Evolutionary conservation across 2,329 filamentous ascomycete genomes (phyloP).

Genomic region (Sclerotinia sclerotiorum): DNA sequence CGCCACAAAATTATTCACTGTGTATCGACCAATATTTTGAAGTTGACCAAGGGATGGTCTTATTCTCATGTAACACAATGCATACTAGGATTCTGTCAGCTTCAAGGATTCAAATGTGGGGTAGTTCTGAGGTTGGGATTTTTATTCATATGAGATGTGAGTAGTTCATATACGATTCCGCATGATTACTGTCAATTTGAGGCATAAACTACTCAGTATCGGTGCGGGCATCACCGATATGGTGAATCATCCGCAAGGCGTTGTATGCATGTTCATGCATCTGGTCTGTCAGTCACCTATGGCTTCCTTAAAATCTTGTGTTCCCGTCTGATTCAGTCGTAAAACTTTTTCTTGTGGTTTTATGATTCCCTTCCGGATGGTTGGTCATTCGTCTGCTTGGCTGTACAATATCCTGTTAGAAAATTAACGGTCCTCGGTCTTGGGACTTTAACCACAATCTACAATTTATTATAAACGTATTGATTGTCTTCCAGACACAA

Average conservation of each 20-base stretch:
- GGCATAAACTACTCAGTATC: not conserved
- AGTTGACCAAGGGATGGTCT: not conserved
- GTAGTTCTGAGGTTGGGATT: constrained; percentile 5
- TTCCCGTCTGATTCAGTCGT: constrained; percentile 8
- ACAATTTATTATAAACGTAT: not conserved
- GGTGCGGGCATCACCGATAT: constrained; percentile 10
- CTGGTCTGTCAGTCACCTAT: not conserved
- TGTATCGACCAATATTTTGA: not conserved
- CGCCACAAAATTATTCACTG: not conserved
- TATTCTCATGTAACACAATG: not conserved
- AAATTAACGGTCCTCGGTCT: not conserved
- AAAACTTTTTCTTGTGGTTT: not conserved
- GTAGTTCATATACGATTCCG: constrained; percentile 3
- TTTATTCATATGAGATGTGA: not conserved
- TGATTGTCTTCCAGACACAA: not conserved
- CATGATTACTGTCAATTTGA: not conserved
- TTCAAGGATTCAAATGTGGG: constrained; percentile 18
- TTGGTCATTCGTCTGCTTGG: constrained; percentile 4
- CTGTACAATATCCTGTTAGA: not conserved
- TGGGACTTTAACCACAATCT: not conserved
- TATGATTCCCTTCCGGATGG: not conserved
- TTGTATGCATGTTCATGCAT: not conserved
- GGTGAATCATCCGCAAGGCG: constrained; percentile 7
- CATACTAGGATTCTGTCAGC: constrained; percentile 5
- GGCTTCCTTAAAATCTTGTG: not conserved